Evolutionary conservation across 164 flowering plant genomes (phyloP).

Genomic region (Piper betle): DNA sequence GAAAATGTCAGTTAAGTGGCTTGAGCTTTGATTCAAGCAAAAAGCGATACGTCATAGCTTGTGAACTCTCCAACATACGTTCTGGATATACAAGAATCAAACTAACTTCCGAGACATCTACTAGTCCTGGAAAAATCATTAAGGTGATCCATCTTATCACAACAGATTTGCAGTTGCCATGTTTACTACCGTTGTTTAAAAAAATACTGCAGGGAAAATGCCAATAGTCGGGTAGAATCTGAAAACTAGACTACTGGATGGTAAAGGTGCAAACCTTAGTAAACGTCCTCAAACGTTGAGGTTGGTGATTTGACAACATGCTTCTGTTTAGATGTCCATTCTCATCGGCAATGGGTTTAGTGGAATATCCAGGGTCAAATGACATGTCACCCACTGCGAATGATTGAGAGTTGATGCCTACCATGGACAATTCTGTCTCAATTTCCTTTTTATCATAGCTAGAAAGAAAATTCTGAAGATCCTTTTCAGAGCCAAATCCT

Average conservation of each 20-base stretch:
- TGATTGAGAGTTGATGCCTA: slow-evolving; percentile 72
- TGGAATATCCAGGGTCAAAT: slow-evolving; percentile 64
- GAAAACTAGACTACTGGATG: not conserved
- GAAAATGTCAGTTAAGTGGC: too few species aligned
- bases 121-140: not conserved
- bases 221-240: too few species aligned
- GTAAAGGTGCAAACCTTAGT: slow-evolving; percentile 51
- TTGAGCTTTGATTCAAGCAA: too few species aligned
- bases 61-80: too few species aligned
- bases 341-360: slow-evolving; percentile 52
- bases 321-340: slow-evolving; percentile 44
- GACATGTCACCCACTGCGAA: slow-evolving; percentile 76
- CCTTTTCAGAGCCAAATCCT: slow-evolving; percentile 76
- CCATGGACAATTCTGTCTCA: slow-evolving; percentile 78
- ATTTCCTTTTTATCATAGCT: slow-evolving; percentile 59
- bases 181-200: not conserved
- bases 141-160: not conserved
- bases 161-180: not conserved
- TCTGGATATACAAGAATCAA: not conserved
- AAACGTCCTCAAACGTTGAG: slow-evolving; percentile 73
- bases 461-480: slow-evolving; percentile 73
- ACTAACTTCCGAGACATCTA: not conserved
- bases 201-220: too few species aligned
- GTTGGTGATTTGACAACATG: slow-evolving; percentile 59
- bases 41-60: too few species aligned